phyloP scores from a whole-genome alignment of 495 filamentous ascomycete genomes.

The Cercophora samala region DNA sequence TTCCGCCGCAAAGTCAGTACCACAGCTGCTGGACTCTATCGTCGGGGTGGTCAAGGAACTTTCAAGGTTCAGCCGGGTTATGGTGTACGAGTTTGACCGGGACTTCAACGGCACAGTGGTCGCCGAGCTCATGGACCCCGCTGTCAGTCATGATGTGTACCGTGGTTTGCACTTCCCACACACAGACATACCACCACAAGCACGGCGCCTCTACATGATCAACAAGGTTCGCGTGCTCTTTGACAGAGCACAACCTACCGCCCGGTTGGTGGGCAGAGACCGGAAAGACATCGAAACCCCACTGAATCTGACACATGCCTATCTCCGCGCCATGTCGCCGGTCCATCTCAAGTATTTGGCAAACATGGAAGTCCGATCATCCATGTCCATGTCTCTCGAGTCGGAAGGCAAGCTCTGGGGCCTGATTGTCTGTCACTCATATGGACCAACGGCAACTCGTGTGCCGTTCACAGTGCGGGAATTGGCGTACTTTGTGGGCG shows the following conservation, averaged over 20 bases:
- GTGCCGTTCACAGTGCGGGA: conserved; percentile 79
- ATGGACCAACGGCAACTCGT: conserved; percentile 66
- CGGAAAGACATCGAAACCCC: conserved; percentile 66
- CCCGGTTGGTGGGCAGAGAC: conserved; percentile 70
- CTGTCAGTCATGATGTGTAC: conserved; percentile 25
- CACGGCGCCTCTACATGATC: conserved; percentile 58
- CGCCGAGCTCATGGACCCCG: conserved; percentile 28
- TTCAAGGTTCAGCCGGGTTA: conserved; percentile 25
- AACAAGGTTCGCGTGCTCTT: conserved; percentile 71
- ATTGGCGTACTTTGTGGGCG: conserved; percentile 75
- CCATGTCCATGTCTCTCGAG: conserved; percentile 87
- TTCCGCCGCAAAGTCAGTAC: conserved; percentile 14
- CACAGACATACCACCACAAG: conserved; percentile 28
- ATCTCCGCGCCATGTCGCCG: conserved; percentile 77
- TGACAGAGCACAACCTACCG: conserved; percentile 62
- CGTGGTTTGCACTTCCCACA: conserved; percentile 26
- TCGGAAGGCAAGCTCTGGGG: conserved; percentile 75
- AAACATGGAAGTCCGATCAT: conserved; percentile 76
- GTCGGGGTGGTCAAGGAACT: conserved; percentile 26
- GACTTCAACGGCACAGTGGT: conserved; percentile 29
- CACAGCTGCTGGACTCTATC: conserved; percentile 21
- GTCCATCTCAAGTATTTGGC: conserved; percentile 75
- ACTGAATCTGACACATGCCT: conserved; percentile 72
- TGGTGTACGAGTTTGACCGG: conserved; percentile 29
- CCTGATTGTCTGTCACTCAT: conserved; percentile 73